These are phyloP conservation scores for Crithidia fasciculata DNA, from an alignment of 208 protist species.

Conservation along the genomic window DNA sequence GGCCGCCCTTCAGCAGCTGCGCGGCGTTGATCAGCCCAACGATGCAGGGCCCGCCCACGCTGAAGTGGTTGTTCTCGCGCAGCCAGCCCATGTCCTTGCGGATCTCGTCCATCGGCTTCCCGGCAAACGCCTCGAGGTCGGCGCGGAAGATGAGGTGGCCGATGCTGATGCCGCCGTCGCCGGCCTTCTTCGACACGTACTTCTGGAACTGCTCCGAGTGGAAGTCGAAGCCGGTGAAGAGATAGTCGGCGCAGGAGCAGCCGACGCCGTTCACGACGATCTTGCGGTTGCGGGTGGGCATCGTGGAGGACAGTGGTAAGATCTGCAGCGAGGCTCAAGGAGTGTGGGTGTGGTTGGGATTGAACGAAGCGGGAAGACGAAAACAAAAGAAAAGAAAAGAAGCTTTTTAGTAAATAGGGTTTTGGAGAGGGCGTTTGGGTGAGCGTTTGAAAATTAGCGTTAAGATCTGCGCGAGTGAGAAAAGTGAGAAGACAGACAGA, in stretches of 20 bases:
- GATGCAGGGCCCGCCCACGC: constrained; percentile 42
- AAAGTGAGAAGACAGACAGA: not conserved
- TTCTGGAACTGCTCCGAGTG: constrained; percentile 28
- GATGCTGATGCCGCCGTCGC: constrained; percentile 37
- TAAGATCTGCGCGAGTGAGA: not conserved
- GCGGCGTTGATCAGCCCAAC: constrained; percentile 39
- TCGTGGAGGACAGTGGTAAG: not conserved
- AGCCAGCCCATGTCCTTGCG: constrained; percentile 36
- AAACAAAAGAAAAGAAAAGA: not conserved
- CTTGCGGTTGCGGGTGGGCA: constrained; percentile 21
- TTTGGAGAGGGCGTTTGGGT: not conserved
- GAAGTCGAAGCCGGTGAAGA: constrained; percentile 36
- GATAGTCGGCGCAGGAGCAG: constrained; percentile 37
- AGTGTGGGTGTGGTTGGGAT: not conserved
- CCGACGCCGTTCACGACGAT: constrained; percentile 31
- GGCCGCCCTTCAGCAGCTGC: constrained; percentile 33
- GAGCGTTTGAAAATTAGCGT: not conserved
- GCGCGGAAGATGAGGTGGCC: constrained; percentile 37
- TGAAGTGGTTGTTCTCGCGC: constrained; percentile 34
- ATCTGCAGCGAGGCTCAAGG: not conserved
- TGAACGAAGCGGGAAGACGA: not conserved
- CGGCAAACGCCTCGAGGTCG: constrained; percentile 31
- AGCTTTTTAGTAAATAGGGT: not conserved
- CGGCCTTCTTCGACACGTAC: constrained; percentile 28
- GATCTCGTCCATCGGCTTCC: constrained; percentile 37